These are phyloP conservation scores for Gelatoporia subvermispora DNA, from an alignment of 768 basidiomycete species.

Conservation along the genomic window DNA sequence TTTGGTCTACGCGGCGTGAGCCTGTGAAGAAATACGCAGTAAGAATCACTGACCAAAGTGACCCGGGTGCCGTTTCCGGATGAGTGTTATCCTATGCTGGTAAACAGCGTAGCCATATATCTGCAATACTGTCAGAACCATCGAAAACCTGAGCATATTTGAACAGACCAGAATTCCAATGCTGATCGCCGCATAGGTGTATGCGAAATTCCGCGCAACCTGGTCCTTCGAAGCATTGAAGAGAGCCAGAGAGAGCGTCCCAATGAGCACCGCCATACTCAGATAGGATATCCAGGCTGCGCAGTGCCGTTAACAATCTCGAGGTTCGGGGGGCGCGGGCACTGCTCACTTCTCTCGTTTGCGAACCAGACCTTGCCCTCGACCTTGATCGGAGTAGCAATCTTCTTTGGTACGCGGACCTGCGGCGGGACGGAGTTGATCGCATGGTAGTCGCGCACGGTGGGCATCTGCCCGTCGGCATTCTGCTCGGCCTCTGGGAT, in stretches of 20 bases:
- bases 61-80: conserved; percentile 81
- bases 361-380: conserved; percentile 98
- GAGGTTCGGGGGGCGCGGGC: conserved; percentile 12
- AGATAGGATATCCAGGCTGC: conserved; percentile 92
- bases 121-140: conserved; percentile 30
- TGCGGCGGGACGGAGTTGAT: conserved; percentile 60
- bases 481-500: conserved; percentile 60
- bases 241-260: conserved; percentile 79
- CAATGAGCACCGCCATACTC: conserved; percentile 78
- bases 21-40: background rate
- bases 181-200: conserved; percentile 77
- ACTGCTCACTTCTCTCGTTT: conserved; percentile 77
- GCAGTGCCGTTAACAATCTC: background rate
- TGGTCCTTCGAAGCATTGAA: conserved; percentile 77
- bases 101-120: conserved; percentile 85
- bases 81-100: conserved; percentile 86
- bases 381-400: conserved; percentile 76
- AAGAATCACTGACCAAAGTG: conserved; percentile 63
- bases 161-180: conserved; percentile 55
- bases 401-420: conserved; percentile 78
- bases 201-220: conserved; percentile 73
- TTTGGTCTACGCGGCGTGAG: conserved; percentile 50
- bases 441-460: conserved; percentile 69
- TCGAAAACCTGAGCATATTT: background rate
- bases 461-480: conserved; percentile 49